A percentile compares a stretch with the other conserved stretches of the same genome.
These are phyloP conservation scores for Fusarium protoensiforme DNA, from an alignment of 2,329 filamentous ascomycete species.

Conservation along the genomic window DNA sequence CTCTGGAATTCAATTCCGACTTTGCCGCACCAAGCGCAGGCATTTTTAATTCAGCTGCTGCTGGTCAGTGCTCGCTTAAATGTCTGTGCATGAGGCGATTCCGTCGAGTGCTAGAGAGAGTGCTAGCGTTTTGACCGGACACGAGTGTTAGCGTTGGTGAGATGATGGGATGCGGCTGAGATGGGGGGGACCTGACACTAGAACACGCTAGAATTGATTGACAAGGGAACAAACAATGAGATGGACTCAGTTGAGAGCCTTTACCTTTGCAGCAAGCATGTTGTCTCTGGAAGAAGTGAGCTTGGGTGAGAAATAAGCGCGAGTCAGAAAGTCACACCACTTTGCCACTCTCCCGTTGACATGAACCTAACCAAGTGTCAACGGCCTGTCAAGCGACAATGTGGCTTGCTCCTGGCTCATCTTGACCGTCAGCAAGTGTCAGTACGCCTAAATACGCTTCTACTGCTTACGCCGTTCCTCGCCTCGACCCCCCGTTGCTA, in stretches of 20 bases:
- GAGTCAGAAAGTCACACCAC: not conserved
- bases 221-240: not conserved
- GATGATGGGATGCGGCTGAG: not conserved
- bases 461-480: not conserved
- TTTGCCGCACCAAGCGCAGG: not conserved
- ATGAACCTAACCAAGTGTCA: not conserved
- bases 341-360: not conserved
- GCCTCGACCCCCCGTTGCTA: not conserved
- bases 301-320: not conserved
- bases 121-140: not conserved
- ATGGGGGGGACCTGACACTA: not conserved
- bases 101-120: not conserved
- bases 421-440: not conserved
- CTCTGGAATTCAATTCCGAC: not conserved
- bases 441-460: not conserved
- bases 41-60: not conserved
- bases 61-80: not conserved
- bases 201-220: not conserved
- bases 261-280: not conserved
- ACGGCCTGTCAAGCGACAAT: not conserved
- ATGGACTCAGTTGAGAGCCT: not conserved
- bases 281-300: not conserved
- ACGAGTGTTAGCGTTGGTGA: not conserved
- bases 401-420: slow-evolving; percentile 7
- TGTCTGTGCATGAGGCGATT: not conserved